Evolutionary conservation across 2,329 filamentous ascomycete species (phyloP), one percentile per base, ranked within the genome.

Genomic region (Xylariaceae sp.): DNA sequence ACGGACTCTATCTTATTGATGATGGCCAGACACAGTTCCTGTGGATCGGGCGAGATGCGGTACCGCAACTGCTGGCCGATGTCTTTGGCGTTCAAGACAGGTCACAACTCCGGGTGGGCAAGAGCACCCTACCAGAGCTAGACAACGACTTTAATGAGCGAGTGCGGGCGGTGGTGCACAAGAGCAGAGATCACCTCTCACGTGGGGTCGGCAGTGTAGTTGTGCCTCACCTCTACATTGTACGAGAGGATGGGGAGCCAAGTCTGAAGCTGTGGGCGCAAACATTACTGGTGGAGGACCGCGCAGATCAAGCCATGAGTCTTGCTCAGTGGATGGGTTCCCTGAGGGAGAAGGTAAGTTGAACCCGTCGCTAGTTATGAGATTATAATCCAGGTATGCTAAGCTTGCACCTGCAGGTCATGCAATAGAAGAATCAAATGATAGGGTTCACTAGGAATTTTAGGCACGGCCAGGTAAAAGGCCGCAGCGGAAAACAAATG

Each of bases 101-200:
- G 65, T 85, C 83, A 36, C 86, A 90, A 65, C 75, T 99, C 53
- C 90, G 90, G 58, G 89, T 96, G 55, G 94, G 94, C 68, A 99
- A 99, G 78, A 86, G 86, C 19, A 82, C 84, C 5, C 71, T 99
- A 56, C 90, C 92, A 0, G 85, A 95, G 59, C 74, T 97, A 36
- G 94, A 97, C 61, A 92, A 90, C 60, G 94, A 99, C 68, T 96
- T 97, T 77, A 97, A 90, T 71, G 92, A 97, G 75, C 83, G 92
- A 22, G 86, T 99, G 33, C 83, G 94, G 44, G 88, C 87, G 6
- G 90, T 99, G 10, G 74, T 96, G 49, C 86, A 91, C 62, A 99
- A 99, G 83, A 95, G 89, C 68, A 80, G 86, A 49, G 92, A 97
- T 64, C 87, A 95, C 72, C 81, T 84, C 66, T 81, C 87, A 30